Base-by-base conservation (phyloP, 116 monocot species). In the Thalassia testudinum region DNA sequence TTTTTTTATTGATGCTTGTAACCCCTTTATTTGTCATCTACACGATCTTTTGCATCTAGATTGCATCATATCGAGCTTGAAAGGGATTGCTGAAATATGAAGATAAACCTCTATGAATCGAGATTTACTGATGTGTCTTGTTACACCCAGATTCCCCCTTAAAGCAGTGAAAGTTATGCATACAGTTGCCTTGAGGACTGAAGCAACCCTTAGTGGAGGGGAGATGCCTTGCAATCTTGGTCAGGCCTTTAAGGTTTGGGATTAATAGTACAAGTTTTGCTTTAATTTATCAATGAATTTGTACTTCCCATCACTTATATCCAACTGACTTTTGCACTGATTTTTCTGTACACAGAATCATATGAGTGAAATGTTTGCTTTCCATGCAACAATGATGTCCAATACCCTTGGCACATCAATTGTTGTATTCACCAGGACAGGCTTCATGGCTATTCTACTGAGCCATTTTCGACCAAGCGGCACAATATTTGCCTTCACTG, bases 91-190 rank as follows among this genome's bases (percentile, higher is more conserved):
- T n/a, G n/a, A n/a, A n/a, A n/a, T n/a, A n/a, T n/a, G n/a, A n/a
- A n/a, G n/a, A n/a, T n/a, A n/a, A n/a, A n/a, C n/a, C n/a, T n/a
- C n/a, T n/a, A n/a, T n/a, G n/a, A n/a, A n/a, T n/a, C n/a, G n/a
- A 34, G 30, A 34, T 34, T 34, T 34, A 5, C 30, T 10, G 30
- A 34, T 5, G 30, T 34, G 30, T 34, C 3, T 34, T 34, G 30
- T 34, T 50, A 53, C 70, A 40, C n/a, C n/a, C 73, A 99, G 99
- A 61, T 90, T 72, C 47, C 99, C 99, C 7, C 52, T 99, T 63
- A 99, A 99, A 90, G 90, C 99, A 56, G 99, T 89, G 37, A 99
- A 99, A 64, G 99, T 99, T 19, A 99, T 99, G 99, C 99, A 99
- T 50, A 80, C 99, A 34, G 99, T 99, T 62, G 72, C 99, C 27